A percentile compares a stretch with the other conserved stretches of the same genome.
Conservation (phyloP, 345 rosid genomes). For the Punica granatum region DNA sequence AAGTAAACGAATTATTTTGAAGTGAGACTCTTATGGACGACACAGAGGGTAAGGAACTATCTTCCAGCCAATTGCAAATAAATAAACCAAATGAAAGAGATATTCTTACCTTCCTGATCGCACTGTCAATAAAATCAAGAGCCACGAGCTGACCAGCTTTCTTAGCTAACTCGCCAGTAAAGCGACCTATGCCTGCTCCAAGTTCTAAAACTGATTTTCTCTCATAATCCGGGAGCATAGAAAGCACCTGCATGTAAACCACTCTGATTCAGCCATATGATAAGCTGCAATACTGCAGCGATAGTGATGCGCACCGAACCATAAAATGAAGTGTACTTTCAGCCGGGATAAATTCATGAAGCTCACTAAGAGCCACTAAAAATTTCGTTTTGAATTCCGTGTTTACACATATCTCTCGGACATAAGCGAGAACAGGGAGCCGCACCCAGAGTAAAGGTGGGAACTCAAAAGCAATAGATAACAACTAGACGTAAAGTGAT, state of each 20-base stretch:
- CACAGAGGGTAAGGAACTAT: not conserved
- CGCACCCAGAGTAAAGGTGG: not conserved
- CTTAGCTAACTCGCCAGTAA: constrained; percentile 78
- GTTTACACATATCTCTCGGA: not conserved
- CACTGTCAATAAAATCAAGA: constrained; percentile 75
- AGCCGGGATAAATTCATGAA: not conserved
- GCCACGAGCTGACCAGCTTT: constrained; percentile 75
- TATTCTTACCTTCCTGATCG: constrained; percentile 62
- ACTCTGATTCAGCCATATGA: not conserved
- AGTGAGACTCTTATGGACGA: not conserved
- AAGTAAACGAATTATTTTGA: constrained; percentile 6
- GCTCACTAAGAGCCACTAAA: not conserved
- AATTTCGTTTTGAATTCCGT: not conserved
- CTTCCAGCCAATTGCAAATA: not conserved
- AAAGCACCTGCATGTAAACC: constrained; percentile 44
- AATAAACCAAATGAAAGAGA: not conserved
- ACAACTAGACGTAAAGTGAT: not conserved
- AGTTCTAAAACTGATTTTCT: constrained; percentile 75
- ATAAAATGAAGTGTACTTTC: too few relatives aligned
- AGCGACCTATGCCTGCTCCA: constrained; percentile 97
- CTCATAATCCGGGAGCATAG: constrained; percentile 69
- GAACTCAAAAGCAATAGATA: not conserved
- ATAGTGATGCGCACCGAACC: too few relatives aligned
- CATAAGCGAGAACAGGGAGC: not conserved
- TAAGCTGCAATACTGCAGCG: not conserved